phyloP scores from a whole-genome alignment of 768 basidiomycete species.

The Rossbeevera mucosa region DNA sequence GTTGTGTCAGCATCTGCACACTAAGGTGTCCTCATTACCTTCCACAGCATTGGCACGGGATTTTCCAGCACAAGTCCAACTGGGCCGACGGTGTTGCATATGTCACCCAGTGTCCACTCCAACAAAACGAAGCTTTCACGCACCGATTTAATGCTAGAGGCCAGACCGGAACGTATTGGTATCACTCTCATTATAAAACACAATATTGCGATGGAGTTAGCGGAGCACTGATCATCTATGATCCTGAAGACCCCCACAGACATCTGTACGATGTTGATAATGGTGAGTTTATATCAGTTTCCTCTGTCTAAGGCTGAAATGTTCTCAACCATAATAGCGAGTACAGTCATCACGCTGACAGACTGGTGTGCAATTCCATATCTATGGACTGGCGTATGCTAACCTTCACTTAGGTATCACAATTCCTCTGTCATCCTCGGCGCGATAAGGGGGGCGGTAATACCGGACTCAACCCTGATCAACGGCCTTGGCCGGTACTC shows the following conservation, averaged over 20 bases:
- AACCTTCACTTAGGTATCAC: slow-evolving; percentile 33
- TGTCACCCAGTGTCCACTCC: slow-evolving; percentile 44
- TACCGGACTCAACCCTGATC: slow-evolving; percentile 43
- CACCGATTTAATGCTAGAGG: slow-evolving; percentile 31
- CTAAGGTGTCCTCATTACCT: slow-evolving; percentile 1
- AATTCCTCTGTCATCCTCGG: slow-evolving; percentile 15
- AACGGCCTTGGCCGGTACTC: slow-evolving; percentile 48
- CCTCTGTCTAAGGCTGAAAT: background rate
- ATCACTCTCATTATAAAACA: slow-evolving; percentile 37
- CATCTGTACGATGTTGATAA: slow-evolving; percentile 44
- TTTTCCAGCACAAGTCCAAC: slow-evolving; percentile 17
- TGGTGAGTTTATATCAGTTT: slow-evolving; percentile 24
- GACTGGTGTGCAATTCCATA: slow-evolving; percentile 36
- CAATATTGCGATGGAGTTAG: slow-evolving; percentile 44
- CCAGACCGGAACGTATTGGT: slow-evolving; percentile 46
- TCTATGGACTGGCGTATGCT: slow-evolving; percentile 10
- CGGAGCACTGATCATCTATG: slow-evolving; percentile 42
- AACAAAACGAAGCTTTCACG: slow-evolving; percentile 30
- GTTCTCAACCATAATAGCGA: slow-evolving; percentile 18
- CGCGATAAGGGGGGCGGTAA: slow-evolving; percentile 1
- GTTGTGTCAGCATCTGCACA: background rate
- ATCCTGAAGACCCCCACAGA: slow-evolving; percentile 38
- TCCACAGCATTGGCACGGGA: background rate
- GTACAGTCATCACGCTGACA: slow-evolving; percentile 45
- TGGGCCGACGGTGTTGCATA: slow-evolving; percentile 34